A percentile compares a stretch with the other conserved stretches of the same genome.
Conservation (phyloP, 2,329 filamentous ascomycete genomes). For the Talaromyces sp. region DNA sequence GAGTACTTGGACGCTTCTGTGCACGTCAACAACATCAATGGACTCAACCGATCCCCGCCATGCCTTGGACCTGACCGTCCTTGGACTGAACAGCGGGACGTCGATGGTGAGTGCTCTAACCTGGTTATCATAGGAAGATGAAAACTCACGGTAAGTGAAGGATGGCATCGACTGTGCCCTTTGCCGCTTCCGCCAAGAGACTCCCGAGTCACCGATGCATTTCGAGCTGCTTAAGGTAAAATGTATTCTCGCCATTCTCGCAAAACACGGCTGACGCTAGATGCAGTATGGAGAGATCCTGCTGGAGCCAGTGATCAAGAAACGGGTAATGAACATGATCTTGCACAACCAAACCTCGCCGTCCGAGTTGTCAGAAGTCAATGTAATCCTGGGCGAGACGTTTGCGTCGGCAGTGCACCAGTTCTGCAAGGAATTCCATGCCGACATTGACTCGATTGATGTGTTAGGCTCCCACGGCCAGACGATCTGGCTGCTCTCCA, state of each 20-base stretch:
- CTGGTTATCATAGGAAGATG: background rate
- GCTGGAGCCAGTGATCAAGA: conserved; percentile 51
- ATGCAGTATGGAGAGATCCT: conserved; percentile 52
- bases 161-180: conserved; percentile 57
- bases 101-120: conserved; percentile 37
- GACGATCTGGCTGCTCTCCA: conserved; percentile 54
- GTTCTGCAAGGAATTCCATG: conserved; percentile 45
- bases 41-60: background rate
- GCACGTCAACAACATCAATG: background rate
- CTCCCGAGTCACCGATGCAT: conserved; percentile 49
- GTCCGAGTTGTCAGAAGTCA: conserved; percentile 52
- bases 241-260: no score
- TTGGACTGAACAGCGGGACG: conserved; percentile 52
- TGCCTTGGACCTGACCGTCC: conserved; percentile 47
- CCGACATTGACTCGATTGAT: conserved; percentile 47
- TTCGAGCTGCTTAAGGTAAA: conserved; percentile 48
- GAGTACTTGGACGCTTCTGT: no score
- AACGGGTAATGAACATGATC: conserved; percentile 55
- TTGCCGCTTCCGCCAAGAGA: conserved; percentile 52
- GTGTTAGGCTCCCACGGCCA: conserved; percentile 55
- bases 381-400: conserved; percentile 53
- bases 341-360: conserved; percentile 50
- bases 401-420: conserved; percentile 50
- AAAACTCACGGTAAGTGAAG: conserved; percentile 13
- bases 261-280: no score